Evolutionary conservation across 805 yeast species (phyloP).

Genomic region (Lipomyces orientalis): DNA sequence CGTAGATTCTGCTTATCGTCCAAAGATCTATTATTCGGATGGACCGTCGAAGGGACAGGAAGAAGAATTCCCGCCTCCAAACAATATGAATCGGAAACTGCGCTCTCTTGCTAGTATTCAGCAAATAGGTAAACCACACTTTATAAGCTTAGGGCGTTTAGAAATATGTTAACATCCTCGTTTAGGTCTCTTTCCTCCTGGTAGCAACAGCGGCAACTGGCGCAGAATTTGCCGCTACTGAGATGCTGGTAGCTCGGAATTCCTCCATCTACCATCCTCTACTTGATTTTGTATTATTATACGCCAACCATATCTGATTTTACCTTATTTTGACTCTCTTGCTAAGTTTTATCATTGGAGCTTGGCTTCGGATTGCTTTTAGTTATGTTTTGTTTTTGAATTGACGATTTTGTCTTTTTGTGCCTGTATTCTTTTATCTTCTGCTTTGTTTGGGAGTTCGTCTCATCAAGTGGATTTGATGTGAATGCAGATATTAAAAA

Average conservation of each 20-base stretch:
- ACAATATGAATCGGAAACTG: slow-evolving; percentile 45
- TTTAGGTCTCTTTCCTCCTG: slow-evolving; percentile 36
- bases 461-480: slow-evolving; percentile 14
- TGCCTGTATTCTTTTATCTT: slow-evolving; percentile 6
- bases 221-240: slow-evolving; percentile 24
- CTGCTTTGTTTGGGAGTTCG: slow-evolving; percentile 9
- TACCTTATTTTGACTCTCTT: not conserved
- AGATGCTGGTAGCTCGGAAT: not conserved
- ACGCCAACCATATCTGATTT: not conserved
- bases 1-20: slow-evolving; percentile 53
- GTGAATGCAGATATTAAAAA: slow-evolving; percentile 3
- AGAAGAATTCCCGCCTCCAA: slow-evolving; percentile 51
- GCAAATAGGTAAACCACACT: slow-evolving; percentile 39
- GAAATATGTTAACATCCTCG: not conserved
- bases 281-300: not conserved
- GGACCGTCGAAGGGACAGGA: slow-evolving; percentile 54
- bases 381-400: not conserved
- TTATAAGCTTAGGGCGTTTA: not conserved
- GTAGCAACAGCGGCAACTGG: slow-evolving; percentile 36
- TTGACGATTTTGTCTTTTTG: slow-evolving; percentile 2
- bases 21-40: slow-evolving; percentile 53
- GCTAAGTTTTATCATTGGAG: slow-evolving; percentile 4
- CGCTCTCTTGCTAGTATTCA: slow-evolving; percentile 46
- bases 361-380: not conserved
- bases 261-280: not conserved